phyloP scores from a whole-genome alignment of 2,329 filamentous ascomycete species.

The Paraconiothyrium sp. region DNA sequence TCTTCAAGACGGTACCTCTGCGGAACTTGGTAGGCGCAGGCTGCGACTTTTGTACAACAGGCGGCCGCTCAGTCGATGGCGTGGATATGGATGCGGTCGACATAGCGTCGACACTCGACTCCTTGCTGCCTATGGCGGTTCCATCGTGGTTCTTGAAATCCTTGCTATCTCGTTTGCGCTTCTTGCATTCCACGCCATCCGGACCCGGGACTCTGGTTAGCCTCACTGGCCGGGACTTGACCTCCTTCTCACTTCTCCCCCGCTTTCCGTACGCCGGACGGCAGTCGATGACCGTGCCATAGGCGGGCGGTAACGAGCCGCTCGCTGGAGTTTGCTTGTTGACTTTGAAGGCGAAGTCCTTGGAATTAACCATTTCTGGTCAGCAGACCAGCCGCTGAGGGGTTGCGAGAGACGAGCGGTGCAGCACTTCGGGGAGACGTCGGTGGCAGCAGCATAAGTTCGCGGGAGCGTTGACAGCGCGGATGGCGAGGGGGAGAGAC shows the following conservation, averaged over 20 bases:
- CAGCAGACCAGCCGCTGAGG: slow-evolving; percentile 46
- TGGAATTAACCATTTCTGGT: slow-evolving; percentile 50
- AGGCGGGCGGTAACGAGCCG: slow-evolving; percentile 40
- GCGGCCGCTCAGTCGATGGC: slow-evolving; percentile 8
- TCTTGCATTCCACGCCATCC: slow-evolving; percentile 22
- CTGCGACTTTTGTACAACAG: slow-evolving; percentile 29
- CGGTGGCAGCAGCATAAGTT: slow-evolving; percentile 25
- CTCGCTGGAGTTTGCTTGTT: slow-evolving; percentile 45
- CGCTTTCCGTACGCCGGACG: slow-evolving; percentile 42
- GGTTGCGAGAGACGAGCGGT: slow-evolving; percentile 27
- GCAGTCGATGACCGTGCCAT: slow-evolving; percentile 47
- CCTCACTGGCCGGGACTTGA: slow-evolving; percentile 42
- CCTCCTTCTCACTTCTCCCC: slow-evolving; percentile 34
- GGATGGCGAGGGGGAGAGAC: background rate
- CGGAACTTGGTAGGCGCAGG: slow-evolving; percentile 41
- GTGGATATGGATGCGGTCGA: background rate
- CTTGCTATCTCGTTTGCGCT: slow-evolving; percentile 37
- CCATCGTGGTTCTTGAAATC: slow-evolving; percentile 2
- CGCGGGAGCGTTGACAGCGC: background rate
- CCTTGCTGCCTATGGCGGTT: background rate
- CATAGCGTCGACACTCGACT: background rate
- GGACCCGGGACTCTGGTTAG: slow-evolving; percentile 39
- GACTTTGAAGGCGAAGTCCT: slow-evolving; percentile 51
- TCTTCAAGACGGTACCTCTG: slow-evolving; percentile 37
- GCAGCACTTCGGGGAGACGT: slow-evolving; percentile 23